phyloP scores from a whole-genome alignment of 495 filamentous ascomycete species.

The Podospora didyma region DNA sequence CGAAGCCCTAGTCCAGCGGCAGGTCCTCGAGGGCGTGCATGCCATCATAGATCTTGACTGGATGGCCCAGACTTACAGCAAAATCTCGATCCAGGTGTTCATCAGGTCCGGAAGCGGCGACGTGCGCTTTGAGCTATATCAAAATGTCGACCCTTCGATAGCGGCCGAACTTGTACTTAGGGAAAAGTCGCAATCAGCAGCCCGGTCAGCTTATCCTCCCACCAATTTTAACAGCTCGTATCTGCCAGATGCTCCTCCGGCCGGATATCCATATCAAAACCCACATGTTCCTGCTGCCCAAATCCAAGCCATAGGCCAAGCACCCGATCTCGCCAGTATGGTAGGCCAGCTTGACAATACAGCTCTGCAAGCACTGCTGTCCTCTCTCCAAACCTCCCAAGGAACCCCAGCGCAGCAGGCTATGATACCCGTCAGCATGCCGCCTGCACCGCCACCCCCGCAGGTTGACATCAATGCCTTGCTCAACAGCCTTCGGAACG shows the following conservation, averaged over 20 bases:
- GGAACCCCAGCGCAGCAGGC: conserved; percentile 36
- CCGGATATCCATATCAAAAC: conserved; percentile 21
- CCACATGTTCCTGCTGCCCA: conserved; percentile 30
- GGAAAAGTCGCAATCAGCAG: conserved; percentile 52
- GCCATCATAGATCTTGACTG: conserved; percentile 74
- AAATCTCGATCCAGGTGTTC: conserved; percentile 79
- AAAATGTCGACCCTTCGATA: conserved; percentile 68
- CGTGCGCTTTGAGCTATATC: conserved; percentile 79
- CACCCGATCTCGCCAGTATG: conserved; percentile 51
- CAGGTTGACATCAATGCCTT: conserved; percentile 28
- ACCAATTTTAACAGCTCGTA: conserved; percentile 19
- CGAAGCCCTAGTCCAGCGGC: conserved; percentile 71
- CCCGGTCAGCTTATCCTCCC: conserved; percentile 22
- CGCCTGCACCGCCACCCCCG: conserved; percentile 22
- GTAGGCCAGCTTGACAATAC: conserved; percentile 63
- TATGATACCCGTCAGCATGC: conserved; percentile 42
- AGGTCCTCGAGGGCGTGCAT: conserved; percentile 83
- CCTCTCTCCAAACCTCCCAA: conserved; percentile 53
- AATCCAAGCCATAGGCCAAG: conserved; percentile 34
- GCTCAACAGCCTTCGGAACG: conserved; percentile 19
- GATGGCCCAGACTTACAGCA: conserved; percentile 60
- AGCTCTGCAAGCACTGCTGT: conserved; percentile 68
- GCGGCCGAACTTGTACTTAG: conserved; percentile 77
- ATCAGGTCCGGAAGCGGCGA: conserved; percentile 67
- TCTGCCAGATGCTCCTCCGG: conserved; percentile 7